Evolutionary conservation across 2,329 filamentous ascomycete genomes (phyloP).

Genomic region (Xylaria polymorpha): DNA sequence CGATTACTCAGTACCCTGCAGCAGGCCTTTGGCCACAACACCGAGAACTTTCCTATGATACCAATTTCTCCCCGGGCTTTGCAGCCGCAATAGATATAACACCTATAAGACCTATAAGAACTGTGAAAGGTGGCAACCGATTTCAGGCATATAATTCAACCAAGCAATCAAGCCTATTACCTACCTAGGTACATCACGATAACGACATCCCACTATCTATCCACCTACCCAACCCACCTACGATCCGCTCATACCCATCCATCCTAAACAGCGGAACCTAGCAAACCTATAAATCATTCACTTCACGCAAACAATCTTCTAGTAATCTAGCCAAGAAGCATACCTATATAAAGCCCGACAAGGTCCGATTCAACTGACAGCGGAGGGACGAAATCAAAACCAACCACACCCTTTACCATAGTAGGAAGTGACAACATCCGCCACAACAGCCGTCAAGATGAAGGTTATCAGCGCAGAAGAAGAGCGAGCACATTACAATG

Average conservation of each 20-base stretch:
- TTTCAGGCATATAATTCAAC: slow-evolving; percentile 9
- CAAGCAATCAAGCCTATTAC: too few species aligned
- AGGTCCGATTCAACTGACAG: background rate
- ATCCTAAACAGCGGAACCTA: background rate
- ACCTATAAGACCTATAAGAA: slow-evolving; percentile 17
- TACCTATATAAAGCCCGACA: too few species aligned
- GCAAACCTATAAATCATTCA: background rate
- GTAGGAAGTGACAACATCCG: background rate
- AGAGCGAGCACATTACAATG: slow-evolving; percentile 84
- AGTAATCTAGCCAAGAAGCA: background rate
- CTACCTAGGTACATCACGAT: background rate
- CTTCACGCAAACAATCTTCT: slow-evolving; percentile 10
- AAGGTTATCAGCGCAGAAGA: slow-evolving; percentile 97
- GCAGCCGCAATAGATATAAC: slow-evolving; percentile 25
- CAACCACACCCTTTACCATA: slow-evolving; percentile 2
- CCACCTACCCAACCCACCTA: background rate
- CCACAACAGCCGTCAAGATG: slow-evolving; percentile 69
- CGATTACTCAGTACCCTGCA: slow-evolving; percentile 24
- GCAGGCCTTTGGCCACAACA: slow-evolving; percentile 15
- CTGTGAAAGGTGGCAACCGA: slow-evolving; percentile 15
- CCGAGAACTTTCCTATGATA: slow-evolving; percentile 25
- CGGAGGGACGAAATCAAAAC: background rate
- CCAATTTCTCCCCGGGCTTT: slow-evolving; percentile 17
- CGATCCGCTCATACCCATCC: background rate
- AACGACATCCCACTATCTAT: slow-evolving; percentile 24